These are phyloP conservation scores for Aspergillus awamori DNA, from an alignment of 2,329 filamentous ascomycete genomes.

Conservation along the genomic window DNA sequence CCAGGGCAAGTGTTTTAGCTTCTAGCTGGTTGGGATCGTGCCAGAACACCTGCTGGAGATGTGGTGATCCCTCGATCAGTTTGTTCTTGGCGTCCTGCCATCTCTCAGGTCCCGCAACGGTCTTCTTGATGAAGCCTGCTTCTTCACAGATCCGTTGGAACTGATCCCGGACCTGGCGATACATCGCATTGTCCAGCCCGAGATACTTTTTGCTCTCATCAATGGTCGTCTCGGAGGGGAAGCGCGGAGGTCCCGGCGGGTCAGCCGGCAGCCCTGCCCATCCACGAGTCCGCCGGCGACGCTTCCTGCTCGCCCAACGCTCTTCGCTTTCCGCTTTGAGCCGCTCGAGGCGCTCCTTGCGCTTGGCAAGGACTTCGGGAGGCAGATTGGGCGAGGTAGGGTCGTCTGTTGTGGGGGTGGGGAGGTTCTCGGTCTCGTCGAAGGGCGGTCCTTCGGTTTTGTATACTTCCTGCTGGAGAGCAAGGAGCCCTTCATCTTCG, in stretches of 20 bases:
- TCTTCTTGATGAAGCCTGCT: slow-evolving; percentile 72
- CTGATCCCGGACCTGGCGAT: slow-evolving; percentile 65
- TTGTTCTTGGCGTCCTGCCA: slow-evolving; percentile 73
- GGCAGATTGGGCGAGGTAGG: slow-evolving; percentile 40
- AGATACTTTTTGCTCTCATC: slow-evolving; percentile 75
- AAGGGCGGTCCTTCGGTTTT: slow-evolving; percentile 32
- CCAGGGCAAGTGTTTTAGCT: slow-evolving; percentile 68
- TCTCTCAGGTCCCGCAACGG: slow-evolving; percentile 68
- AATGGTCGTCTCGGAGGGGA: slow-evolving; percentile 80
- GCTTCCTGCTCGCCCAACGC: slow-evolving; percentile 65
- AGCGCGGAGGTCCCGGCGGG: slow-evolving; percentile 69
- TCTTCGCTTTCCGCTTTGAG: slow-evolving; percentile 64
- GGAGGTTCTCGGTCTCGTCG: slow-evolving; percentile 29
- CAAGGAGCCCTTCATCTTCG: slow-evolving; percentile 43
- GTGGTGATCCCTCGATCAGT: slow-evolving; percentile 65
- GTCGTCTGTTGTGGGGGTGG: slow-evolving; percentile 25
- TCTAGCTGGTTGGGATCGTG: slow-evolving; percentile 61
- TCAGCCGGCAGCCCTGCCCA: slow-evolving; percentile 70
- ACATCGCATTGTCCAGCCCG: slow-evolving; percentile 63
- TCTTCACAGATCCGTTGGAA: slow-evolving; percentile 73
- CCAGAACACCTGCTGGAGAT: slow-evolving; percentile 66
- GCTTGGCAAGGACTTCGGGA: slow-evolving; percentile 55
- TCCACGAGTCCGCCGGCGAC: slow-evolving; percentile 68
- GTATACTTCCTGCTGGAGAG: slow-evolving; percentile 45
- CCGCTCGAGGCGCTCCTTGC: slow-evolving; percentile 56